A percentile compares a stretch with the other conserved stretches of the same genome.
These are phyloP conservation scores for Pisolithus thermaeus DNA, from an alignment of 1,284 basidiomycete genomes.

Conservation along the genomic window DNA sequence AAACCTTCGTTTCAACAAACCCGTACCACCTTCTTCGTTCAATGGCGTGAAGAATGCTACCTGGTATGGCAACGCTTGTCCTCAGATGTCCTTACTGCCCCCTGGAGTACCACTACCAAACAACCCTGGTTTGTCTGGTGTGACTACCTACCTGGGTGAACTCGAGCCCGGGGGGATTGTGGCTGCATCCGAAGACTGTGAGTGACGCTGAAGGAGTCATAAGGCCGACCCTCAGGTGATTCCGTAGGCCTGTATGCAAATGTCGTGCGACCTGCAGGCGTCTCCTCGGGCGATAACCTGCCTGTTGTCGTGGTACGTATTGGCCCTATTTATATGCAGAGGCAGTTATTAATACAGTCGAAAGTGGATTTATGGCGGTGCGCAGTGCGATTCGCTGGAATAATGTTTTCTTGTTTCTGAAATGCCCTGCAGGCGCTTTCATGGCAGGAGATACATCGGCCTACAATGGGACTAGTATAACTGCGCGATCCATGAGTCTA, in stretches of 20 bases:
- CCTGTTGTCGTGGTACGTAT: constrained; percentile 17
- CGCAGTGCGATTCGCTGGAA: neutral
- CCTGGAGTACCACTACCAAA: constrained; percentile 4
- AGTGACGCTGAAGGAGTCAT: neutral
- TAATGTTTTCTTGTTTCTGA: neutral
- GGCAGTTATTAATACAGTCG: neutral
- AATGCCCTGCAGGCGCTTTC: constrained; percentile 6
- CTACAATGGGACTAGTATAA: constrained; percentile 19
- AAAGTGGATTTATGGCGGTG: constrained; percentile 15
- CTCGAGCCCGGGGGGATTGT: constrained; percentile 6
- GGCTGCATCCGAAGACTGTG: constrained; percentile 14
- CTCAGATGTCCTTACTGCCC: constrained; percentile 13
- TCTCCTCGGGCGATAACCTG: constrained; percentile 7
- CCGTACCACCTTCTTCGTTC: constrained; percentile 3
- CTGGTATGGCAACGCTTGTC: constrained; percentile 20
- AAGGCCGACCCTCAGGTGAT: neutral
- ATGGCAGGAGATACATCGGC: constrained; percentile 14
- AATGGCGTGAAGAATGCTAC: constrained; percentile 11
- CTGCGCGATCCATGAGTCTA: constrained; percentile 18
- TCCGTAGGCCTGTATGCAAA: constrained; percentile 15
- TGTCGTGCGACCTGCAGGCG: constrained; percentile 12
- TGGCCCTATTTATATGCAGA: neutral
- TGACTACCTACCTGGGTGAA: constrained; percentile 2
- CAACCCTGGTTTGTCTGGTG: constrained; percentile 9
- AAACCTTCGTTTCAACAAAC: constrained; percentile 15